Evolutionary conservation across 1,139 yeast species (phyloP).

Genomic region (Yamadazyma buinensis): DNA sequence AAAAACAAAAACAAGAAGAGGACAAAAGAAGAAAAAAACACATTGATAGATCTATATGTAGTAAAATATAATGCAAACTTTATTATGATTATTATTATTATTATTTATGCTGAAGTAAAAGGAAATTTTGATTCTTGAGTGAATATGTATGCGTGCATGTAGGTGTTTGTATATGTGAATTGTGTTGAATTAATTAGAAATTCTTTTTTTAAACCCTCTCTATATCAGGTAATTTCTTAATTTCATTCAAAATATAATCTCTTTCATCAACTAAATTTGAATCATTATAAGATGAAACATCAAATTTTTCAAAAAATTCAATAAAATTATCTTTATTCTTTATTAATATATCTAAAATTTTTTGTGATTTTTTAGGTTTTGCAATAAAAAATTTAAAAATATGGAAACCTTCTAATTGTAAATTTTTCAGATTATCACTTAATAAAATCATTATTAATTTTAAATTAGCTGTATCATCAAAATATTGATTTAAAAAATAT

Average conservation of each 20-base stretch:
- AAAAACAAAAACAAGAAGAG: too few relatives aligned
- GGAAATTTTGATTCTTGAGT: too few relatives aligned
- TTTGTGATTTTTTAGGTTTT: conserved; percentile 83
- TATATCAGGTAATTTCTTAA: conserved; percentile 59
- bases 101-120: too few relatives aligned
- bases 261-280: conserved; percentile 73
- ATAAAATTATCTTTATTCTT: conserved; percentile 79
- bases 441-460: conserved; percentile 82
- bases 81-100: too few relatives aligned
- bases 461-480: conserved; percentile 75
- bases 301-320: conserved; percentile 65
- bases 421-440: conserved; percentile 84
- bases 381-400: conserved; percentile 92
- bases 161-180: too few relatives aligned
- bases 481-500: conserved; percentile 68
- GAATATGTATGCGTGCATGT: too few relatives aligned
- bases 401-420: conserved; percentile 88
- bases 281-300: conserved; percentile 61
- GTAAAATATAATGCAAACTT: too few relatives aligned
- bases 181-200: too few relatives aligned
- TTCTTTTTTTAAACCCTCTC: conserved; percentile 20
- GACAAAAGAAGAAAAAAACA: too few relatives aligned
- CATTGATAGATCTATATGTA: too few relatives aligned
- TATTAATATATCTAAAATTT: conserved; percentile 72
- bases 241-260: conserved; percentile 72